Conservation (phyloP, 1,284 basidiomycete genomes). For the Tilletia indica region DNA sequence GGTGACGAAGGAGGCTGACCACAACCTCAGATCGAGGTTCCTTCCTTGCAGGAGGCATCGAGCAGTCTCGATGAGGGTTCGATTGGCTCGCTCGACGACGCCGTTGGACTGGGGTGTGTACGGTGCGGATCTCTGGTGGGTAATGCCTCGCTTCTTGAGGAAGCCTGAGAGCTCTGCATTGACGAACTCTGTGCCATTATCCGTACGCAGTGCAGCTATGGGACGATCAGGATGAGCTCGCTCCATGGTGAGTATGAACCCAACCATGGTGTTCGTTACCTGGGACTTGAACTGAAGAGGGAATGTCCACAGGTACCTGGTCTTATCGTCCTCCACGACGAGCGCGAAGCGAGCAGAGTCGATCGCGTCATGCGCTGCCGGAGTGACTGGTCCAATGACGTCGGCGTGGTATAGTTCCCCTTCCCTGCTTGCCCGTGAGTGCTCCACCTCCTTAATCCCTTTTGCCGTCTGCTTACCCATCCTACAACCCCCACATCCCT, state of each 20-base stretch:
- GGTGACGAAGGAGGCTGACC: neutral
- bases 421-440: neutral
- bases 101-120: conserved; percentile 13
- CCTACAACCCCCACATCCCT: neutral
- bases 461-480: neutral
- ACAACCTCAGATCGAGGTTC: neutral
- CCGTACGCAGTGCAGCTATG: neutral
- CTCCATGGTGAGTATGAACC: conserved; percentile 1
- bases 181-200: neutral
- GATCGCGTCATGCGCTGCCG: neutral
- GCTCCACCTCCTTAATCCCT: neutral
- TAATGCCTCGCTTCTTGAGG: neutral
- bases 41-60: neutral
- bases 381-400: neutral
- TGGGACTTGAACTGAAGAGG: conserved; percentile 6
- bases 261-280: neutral
- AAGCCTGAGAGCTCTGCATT: neutral
- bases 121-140: neutral
- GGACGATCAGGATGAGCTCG: neutral
- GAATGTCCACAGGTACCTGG: neutral
- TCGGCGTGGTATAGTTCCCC: neutral
- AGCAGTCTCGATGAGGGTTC: neutral
- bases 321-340: neutral
- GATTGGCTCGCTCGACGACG: neutral
- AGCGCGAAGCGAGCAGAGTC: neutral